These are phyloP conservation scores for Hevea brasiliensis DNA, from an alignment of 345 rosid genomes.

Conservation along the genomic window DNA sequence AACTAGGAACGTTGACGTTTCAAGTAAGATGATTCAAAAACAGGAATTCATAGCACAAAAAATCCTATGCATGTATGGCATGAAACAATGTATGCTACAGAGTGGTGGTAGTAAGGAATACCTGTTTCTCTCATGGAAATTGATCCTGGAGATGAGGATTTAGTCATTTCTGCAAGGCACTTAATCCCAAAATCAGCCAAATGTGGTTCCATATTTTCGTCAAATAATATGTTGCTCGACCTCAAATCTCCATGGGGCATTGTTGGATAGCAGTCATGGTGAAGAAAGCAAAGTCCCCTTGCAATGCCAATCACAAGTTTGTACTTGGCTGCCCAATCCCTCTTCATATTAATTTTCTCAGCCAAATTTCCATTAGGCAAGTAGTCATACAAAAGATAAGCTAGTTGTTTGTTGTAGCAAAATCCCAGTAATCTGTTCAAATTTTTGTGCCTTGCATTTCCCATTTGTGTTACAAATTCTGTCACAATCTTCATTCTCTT, in stretches of 20 bases:
- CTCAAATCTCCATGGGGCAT: conserved; percentile 87
- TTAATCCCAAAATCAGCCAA: conserved; percentile 71
- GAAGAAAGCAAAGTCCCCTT: conserved; percentile 80
- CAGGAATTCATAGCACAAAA: background rate
- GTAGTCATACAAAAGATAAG: conserved; percentile 70
- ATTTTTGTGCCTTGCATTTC: conserved; percentile 77
- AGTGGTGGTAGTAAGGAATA: conserved; percentile 12
- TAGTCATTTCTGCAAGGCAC: conserved; percentile 42
- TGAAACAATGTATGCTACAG: background rate
- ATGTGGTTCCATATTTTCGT: conserved; percentile 71
- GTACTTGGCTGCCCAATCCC: conserved; percentile 67
- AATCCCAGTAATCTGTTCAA: conserved; percentile 78
- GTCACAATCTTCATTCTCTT: conserved; percentile 38
- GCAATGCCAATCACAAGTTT: conserved; percentile 71
- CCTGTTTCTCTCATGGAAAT: conserved; percentile 36
- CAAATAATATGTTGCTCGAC: conserved; percentile 58
- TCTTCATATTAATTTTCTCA: conserved; percentile 52
- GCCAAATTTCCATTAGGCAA: conserved; percentile 72
- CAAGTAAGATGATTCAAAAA: background rate
- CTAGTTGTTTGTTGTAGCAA: conserved; percentile 70
- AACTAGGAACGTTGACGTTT: conserved; percentile 14
- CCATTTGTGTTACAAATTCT: conserved; percentile 53
- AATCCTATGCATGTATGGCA: background rate
- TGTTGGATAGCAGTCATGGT: conserved; percentile 83
- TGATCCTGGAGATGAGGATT: conserved; percentile 41